These are phyloP conservation scores for Globisporangium perplexum DNA, from an alignment of 352 stramenopile species.

Conservation along the genomic window DNA sequence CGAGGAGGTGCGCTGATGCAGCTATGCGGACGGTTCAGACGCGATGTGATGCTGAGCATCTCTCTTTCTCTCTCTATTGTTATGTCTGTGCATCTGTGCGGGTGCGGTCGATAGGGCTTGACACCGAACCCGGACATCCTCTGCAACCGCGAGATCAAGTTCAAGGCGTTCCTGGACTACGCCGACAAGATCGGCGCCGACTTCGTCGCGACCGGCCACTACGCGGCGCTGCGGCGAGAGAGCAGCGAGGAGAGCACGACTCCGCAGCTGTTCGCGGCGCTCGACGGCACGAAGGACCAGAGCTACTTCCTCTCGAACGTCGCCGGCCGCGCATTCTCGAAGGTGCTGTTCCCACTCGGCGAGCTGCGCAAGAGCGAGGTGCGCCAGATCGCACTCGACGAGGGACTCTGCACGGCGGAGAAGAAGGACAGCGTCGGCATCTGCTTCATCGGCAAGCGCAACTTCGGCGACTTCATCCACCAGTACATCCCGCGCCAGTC, in stretches of 20 bases:
- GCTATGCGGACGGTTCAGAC: too few species aligned
- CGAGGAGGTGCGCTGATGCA: conserved; percentile 24
- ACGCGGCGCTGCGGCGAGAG: conserved; percentile 71
- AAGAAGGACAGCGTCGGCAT: conserved; percentile 98
- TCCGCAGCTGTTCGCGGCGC: conserved; percentile 77
- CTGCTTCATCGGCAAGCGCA: conserved; percentile 97
- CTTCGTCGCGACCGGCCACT: conserved; percentile 96
- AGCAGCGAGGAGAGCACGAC: neutral
- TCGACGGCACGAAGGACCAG: conserved; percentile 93
- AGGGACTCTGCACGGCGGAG: conserved; percentile 79
- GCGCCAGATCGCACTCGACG: conserved; percentile 79
- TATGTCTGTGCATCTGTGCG: too few species aligned
- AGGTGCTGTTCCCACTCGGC: conserved; percentile 95
- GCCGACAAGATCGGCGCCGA: conserved; percentile 80
- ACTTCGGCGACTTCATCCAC: conserved; percentile 90
- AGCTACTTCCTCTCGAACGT: conserved; percentile 96
- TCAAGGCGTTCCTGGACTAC: conserved; percentile 95
- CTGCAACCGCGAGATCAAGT: conserved; percentile 99
- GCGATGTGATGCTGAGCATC: neutral
- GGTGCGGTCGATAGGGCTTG: conserved; percentile 29
- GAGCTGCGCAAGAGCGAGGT: conserved; percentile 90
- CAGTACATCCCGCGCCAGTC: conserved; percentile 82
- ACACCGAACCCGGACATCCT: conserved; percentile 94
- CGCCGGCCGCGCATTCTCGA: conserved; percentile 49
- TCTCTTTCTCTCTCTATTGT: too few species aligned